Percentiles rank a stretch among this genome's conserved stretches.
phyloP scores from a whole-genome alignment of 2,329 filamentous ascomycete species.

The Parastagonospora avenae region DNA sequence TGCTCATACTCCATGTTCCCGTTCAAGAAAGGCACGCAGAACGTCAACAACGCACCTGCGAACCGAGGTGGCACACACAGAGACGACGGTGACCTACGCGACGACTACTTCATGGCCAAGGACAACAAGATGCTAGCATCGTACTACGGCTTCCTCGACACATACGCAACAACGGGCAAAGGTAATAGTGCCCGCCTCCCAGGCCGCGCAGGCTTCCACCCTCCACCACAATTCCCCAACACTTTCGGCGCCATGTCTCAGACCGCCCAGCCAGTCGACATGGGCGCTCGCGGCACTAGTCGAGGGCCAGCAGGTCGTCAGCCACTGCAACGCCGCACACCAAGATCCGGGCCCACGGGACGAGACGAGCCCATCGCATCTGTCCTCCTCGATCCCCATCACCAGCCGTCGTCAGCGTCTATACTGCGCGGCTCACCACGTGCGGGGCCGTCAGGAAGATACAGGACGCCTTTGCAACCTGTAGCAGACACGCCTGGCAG shows the following conservation, averaged over 20 bases:
- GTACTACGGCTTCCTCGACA: conserved; percentile 92
- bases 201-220: conserved; percentile 67
- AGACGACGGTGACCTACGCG: conserved; percentile 68
- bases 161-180: conserved; percentile 62
- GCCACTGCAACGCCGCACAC: conserved; percentile 30
- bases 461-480: conserved; percentile 40
- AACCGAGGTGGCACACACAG: conserved; percentile 43
- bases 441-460: conserved; percentile 55
- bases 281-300: conserved; percentile 29
- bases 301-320: conserved; percentile 31
- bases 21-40: conserved; percentile 79
- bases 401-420: conserved; percentile 66
- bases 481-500: conserved; percentile 14
- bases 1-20: conserved; percentile 98
- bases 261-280: conserved; percentile 59
- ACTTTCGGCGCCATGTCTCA: conserved; percentile 55
- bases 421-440: conserved; percentile 50
- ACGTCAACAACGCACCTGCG: conserved; percentile 53
- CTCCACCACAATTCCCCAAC: conserved; percentile 75
- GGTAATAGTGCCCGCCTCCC: conserved; percentile 47
- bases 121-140: conserved; percentile 99
- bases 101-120: conserved; percentile 93
- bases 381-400: conserved; percentile 74
- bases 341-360: conserved; percentile 23
- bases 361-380: conserved; percentile 69